phyloP scores from a whole-genome alignment of 345 rosid species.

The Syzygium grande region DNA sequence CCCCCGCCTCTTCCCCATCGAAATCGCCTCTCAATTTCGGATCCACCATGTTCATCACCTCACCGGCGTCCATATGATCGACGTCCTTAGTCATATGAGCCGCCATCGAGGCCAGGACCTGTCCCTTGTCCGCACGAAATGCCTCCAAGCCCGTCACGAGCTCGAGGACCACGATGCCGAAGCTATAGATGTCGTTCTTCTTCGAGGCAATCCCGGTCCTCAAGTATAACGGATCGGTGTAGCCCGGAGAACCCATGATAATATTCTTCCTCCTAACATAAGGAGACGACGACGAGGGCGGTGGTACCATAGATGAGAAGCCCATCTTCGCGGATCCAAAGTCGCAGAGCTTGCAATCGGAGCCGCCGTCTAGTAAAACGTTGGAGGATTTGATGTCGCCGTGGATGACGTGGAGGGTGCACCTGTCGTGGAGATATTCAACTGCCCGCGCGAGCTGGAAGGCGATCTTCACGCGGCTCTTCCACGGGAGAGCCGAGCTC shows the following conservation, averaged over 20 bases:
- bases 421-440: slow-evolving; percentile 67
- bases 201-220: slow-evolving; percentile 63
- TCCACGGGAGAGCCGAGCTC: slow-evolving; percentile 39
- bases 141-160: slow-evolving; percentile 67
- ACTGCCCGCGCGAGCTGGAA: slow-evolving; percentile 66
- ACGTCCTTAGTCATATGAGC: background rate
- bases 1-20: slow-evolving; percentile 20
- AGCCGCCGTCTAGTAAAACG: slow-evolving; percentile 47
- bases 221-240: slow-evolving; percentile 67
- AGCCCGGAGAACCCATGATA: slow-evolving; percentile 69
- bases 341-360: slow-evolving; percentile 75
- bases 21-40: slow-evolving; percentile 12
- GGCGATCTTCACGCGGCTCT: slow-evolving; percentile 45
- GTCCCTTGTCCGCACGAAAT: slow-evolving; percentile 10
- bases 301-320: slow-evolving; percentile 47
- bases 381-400: slow-evolving; percentile 85
- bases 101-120: slow-evolving; percentile 6
- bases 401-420: slow-evolving; percentile 62
- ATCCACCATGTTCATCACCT: slow-evolving; percentile 20
- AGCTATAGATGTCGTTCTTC: slow-evolving; percentile 75
- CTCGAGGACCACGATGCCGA: slow-evolving; percentile 62
- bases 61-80: background rate
- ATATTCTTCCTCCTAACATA: slow-evolving; percentile 21
- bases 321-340: slow-evolving; percentile 73
- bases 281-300: background rate